Percentiles rank a stretch among this genome's conserved stretches.
These are phyloP conservation scores for Aspergillus sp. DNA, from an alignment of 2,329 filamentous ascomycete genomes.

Conservation along the genomic window DNA sequence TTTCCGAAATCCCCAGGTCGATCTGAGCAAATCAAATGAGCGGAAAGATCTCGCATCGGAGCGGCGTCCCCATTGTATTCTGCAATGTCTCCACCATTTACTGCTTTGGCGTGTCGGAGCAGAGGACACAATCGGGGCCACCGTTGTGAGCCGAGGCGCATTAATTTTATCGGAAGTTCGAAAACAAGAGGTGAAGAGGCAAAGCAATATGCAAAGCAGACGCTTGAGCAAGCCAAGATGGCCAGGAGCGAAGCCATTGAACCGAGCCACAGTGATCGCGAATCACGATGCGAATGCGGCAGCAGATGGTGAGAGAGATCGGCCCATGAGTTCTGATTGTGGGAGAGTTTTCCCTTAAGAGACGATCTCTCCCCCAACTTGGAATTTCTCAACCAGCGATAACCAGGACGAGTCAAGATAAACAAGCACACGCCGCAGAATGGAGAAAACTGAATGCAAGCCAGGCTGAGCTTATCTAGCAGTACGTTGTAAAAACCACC, in stretches of 20 bases:
- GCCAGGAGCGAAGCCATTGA: not conserved
- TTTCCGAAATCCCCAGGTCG: not conserved
- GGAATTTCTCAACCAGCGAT: not conserved
- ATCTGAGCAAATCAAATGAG: constrained; percentile 16
- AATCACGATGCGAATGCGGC: not conserved
- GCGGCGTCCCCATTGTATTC: not conserved
- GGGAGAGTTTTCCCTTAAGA: not conserved
- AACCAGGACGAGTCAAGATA: not conserved
- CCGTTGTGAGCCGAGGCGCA: constrained; percentile 5
- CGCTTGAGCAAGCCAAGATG: not conserved
- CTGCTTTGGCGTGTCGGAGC: not conserved
- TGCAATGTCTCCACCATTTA: constrained; percentile 8
- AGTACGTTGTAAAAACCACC: not conserved
- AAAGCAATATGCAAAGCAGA: not conserved
- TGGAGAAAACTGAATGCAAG: not conserved
- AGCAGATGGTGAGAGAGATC: not conserved
- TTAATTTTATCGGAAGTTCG: not conserved
- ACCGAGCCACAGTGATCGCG: not conserved
- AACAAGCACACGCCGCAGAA: not conserved
- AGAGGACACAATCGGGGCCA: not conserved
- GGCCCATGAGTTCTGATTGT: not conserved
- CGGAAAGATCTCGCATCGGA: constrained; percentile 1
- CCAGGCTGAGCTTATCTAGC: not conserved
- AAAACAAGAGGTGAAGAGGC: not conserved
- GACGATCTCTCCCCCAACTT: not conserved